phyloP scores from a whole-genome alignment of 208 protist genomes.

The Porcisia hertigi region DNA sequence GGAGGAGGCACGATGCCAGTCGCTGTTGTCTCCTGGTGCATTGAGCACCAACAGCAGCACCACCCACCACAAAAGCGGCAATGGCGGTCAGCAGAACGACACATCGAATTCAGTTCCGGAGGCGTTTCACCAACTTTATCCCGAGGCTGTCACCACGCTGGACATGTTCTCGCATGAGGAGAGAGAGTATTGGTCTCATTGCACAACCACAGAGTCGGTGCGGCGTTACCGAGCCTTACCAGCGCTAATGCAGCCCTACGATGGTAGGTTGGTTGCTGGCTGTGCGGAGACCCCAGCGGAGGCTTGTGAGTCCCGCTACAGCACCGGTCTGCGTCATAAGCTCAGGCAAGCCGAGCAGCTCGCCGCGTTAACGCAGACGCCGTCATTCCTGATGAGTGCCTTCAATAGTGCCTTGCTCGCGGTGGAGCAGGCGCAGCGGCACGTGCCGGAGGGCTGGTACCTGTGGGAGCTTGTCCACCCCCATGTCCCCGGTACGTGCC shows the following conservation, averaged over 20 bases:
- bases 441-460: slow-evolving; percentile 62
- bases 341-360: slow-evolving; percentile 73
- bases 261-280: slow-evolving; percentile 52
- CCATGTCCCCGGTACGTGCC: slow-evolving; percentile 72
- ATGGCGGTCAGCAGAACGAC: slow-evolving; percentile 5
- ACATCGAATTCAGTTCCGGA: slow-evolving; percentile 18
- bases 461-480: slow-evolving; percentile 91
- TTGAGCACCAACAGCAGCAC: neutral
- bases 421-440: slow-evolving; percentile 60
- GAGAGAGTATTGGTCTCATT: slow-evolving; percentile 32
- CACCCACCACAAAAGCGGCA: slow-evolving; percentile 5
- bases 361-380: slow-evolving; percentile 50
- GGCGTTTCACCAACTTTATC: slow-evolving; percentile 64
- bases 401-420: slow-evolving; percentile 85
- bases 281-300: slow-evolving; percentile 72
- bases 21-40: slow-evolving; percentile 4
- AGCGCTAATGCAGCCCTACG: slow-evolving; percentile 79
- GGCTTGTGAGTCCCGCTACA: slow-evolving; percentile 76
- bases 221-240: slow-evolving; percentile 65
- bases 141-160: slow-evolving; percentile 71
- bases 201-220: slow-evolving; percentile 39
- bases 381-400: slow-evolving; percentile 90
- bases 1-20: slow-evolving; percentile 36
- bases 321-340: slow-evolving; percentile 77
- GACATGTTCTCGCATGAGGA: slow-evolving; percentile 56